Conservation (phyloP, 106 monocot species). For the Acanthochlamys bracteata region DNA sequence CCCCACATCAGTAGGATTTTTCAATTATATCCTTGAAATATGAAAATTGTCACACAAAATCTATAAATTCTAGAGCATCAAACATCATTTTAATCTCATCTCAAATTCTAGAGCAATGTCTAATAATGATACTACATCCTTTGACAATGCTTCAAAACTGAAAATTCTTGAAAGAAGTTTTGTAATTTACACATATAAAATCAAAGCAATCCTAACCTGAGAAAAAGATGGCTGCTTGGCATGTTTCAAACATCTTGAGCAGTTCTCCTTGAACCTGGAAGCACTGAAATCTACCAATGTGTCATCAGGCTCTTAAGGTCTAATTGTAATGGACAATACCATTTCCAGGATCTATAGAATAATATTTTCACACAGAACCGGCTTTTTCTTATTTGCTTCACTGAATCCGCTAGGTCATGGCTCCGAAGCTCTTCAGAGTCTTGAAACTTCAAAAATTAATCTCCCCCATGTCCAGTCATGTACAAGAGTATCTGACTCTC, state of each 20-base stretch:
- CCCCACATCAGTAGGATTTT: too few species aligned
- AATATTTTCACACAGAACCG: slow-evolving; percentile 28
- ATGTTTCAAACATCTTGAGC: slow-evolving; percentile 97
- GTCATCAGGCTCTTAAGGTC: background rate
- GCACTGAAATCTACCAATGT: background rate
- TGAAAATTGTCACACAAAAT: too few species aligned
- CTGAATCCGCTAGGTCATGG: slow-evolving; percentile 98
- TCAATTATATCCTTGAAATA: too few species aligned
- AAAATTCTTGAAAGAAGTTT: too few species aligned
- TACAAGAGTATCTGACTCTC: slow-evolving; percentile 93
- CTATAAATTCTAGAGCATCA: too few species aligned
- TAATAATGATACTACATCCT: too few species aligned
- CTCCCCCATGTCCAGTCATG: slow-evolving; percentile 98
- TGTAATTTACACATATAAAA: too few species aligned
- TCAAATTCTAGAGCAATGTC: too few species aligned
- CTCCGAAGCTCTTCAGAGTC: slow-evolving; percentile 96
- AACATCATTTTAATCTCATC: too few species aligned
- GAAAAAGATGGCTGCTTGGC: slow-evolving; percentile 99
- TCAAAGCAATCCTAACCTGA: slow-evolving; percentile 42
- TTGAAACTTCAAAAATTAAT: slow-evolving; percentile 96
- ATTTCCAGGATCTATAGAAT: slow-evolving; percentile 1
- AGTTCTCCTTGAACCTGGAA: slow-evolving; percentile 92
- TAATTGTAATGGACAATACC: background rate
- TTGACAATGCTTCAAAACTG: too few species aligned
- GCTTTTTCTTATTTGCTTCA: slow-evolving; percentile 97